Percentiles rank a stretch among this genome's conserved stretches.
phyloP scores from a whole-genome alignment of 768 basidiomycete genomes.

The Leucosporidium creatinivorum region DNA sequence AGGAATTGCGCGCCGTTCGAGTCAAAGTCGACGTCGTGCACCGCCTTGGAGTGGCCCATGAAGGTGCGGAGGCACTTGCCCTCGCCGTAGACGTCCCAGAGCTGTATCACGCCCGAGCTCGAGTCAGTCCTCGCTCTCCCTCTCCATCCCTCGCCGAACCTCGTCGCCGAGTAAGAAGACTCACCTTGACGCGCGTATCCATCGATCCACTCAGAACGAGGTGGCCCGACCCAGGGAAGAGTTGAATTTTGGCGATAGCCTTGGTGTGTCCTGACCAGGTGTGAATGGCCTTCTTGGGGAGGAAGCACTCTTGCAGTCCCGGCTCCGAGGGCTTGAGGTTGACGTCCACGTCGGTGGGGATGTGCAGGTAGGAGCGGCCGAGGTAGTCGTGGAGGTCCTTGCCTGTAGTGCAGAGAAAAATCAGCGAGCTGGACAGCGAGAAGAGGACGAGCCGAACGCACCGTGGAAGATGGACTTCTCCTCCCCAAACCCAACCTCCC shows the following conservation, averaged over 20 bases:
- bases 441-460: slow-evolving; percentile 25
- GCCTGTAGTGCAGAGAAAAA: slow-evolving; percentile 42
- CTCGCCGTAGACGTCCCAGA: slow-evolving; percentile 97
- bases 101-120: slow-evolving; percentile 46
- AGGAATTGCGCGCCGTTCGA: slow-evolving; percentile 85
- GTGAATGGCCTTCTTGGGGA: slow-evolving; percentile 91
- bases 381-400: slow-evolving; percentile 95
- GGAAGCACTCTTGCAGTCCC: slow-evolving; percentile 82
- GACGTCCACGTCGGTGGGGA: slow-evolving; percentile 81
- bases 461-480: slow-evolving; percentile 93
- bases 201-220: slow-evolving; percentile 87
- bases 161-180: background rate
- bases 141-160: background rate
- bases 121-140: background rate
- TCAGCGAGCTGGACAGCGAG: background rate
- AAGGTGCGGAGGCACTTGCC: slow-evolving; percentile 95
- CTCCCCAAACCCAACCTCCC: slow-evolving; percentile 69
- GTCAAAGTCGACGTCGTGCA: slow-evolving; percentile 92
- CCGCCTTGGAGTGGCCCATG: slow-evolving; percentile 91
- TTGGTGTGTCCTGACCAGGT: slow-evolving; percentile 98
- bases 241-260: slow-evolving; percentile 85
- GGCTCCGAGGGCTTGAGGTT: slow-evolving; percentile 63
- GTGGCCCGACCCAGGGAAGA: slow-evolving; percentile 89
- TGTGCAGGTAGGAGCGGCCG: slow-evolving; percentile 92
- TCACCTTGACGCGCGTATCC: slow-evolving; percentile 96